phyloP scores from a whole-genome alignment of 2,329 filamentous ascomycete genomes.

The Teratosphaeria pseudoeucalypti region DNA sequence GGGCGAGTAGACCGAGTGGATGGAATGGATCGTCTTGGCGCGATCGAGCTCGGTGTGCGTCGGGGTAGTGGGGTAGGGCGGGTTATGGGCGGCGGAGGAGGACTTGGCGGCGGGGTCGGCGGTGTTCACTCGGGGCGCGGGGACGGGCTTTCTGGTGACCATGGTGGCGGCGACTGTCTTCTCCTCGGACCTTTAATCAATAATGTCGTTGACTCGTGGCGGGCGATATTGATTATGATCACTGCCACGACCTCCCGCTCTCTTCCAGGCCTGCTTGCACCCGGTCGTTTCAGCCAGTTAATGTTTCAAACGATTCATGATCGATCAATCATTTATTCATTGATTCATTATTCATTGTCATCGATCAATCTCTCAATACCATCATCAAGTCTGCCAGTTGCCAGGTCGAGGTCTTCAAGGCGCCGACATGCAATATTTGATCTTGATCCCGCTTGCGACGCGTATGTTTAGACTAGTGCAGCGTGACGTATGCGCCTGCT shows the following conservation, averaged over 20 bases:
- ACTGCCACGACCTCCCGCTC: no score
- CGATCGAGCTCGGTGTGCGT: constrained; percentile 18
- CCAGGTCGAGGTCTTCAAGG: no score
- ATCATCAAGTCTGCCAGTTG: no score
- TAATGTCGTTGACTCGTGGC: no score
- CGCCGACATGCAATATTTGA: no score
- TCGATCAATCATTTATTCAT: not conserved
- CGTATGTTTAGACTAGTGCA: not conserved
- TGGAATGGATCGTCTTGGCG: constrained; percentile 13
- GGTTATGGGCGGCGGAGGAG: constrained; percentile 11
- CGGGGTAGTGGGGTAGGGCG: constrained; percentile 37
- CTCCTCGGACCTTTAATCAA: no score
- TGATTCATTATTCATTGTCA: not conserved
- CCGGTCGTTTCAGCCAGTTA: not conserved
- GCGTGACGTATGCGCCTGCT: not conserved
- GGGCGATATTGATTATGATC: no score
- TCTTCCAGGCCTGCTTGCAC: not conserved
- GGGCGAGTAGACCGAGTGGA: constrained; percentile 23
- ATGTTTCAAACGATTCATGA: not conserved
- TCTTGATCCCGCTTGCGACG: not conserved
- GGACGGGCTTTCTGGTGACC: constrained; percentile 34
- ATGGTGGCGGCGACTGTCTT: constrained; percentile 19
- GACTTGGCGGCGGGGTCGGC: constrained; percentile 29
- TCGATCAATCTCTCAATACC: not conserved
- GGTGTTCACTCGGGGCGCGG: constrained; percentile 23